phyloP scores from a whole-genome alignment of 2,329 filamentous ascomycete species.

The Sclerotinia glacialis region DNA sequence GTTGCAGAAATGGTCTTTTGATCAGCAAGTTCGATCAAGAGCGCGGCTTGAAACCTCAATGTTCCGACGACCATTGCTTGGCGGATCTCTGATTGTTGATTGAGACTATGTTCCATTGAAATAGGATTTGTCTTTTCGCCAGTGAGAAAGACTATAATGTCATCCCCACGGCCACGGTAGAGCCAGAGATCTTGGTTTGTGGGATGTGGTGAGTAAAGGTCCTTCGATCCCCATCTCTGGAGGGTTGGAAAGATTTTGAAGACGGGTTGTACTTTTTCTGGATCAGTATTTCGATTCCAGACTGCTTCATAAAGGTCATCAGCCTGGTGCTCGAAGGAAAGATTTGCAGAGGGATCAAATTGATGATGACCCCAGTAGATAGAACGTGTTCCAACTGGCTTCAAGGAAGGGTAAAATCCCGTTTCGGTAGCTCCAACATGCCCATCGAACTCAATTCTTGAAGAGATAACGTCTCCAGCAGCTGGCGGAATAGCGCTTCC shows the following conservation, averaged over 20 bases:
- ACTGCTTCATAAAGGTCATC: conserved; percentile 15
- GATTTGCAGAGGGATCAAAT: background rate
- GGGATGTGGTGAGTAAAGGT: conserved; percentile 41
- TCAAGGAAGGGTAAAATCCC: conserved; percentile 11
- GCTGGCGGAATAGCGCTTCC: conserved; percentile 17
- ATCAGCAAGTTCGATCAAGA: conserved; percentile 40
- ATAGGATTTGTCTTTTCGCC: conserved; percentile 47
- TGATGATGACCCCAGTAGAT: conserved; percentile 5
- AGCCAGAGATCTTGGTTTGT: conserved; percentile 40
- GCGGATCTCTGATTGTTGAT: conserved; percentile 38
- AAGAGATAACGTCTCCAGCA: conserved; percentile 13
- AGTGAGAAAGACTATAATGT: conserved; percentile 45
- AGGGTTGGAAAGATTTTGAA: conserved; percentile 10
- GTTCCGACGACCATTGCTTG: conserved; percentile 40
- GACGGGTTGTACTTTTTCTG: background rate
- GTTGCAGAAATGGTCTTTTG: background rate
- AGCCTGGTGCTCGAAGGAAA: conserved; percentile 8
- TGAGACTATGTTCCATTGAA: conserved; percentile 41
- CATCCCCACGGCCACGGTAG: conserved; percentile 42
- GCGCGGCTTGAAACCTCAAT: conserved; percentile 39
- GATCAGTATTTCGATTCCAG: background rate
- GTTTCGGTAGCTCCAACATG: conserved; percentile 13
- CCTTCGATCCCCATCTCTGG: conserved; percentile 6
- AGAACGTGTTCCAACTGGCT: background rate
- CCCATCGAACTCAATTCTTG: background rate